Evolutionary conservation across 768 basidiomycete genomes (phyloP).

Genomic region (Xerocomus spinulosus): DNA sequence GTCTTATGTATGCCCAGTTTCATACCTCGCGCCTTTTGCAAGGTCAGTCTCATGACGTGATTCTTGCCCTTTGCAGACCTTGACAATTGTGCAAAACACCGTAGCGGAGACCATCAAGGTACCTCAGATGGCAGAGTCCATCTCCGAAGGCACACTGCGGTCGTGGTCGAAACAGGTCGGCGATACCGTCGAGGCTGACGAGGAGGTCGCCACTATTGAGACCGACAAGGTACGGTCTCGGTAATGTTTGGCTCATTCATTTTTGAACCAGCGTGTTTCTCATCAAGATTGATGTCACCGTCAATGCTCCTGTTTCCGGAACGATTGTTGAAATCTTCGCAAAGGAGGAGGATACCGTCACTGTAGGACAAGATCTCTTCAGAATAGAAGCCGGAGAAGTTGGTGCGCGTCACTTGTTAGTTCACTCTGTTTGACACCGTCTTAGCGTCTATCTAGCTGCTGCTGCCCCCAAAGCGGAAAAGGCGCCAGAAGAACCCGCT

Average conservation of each 20-base stretch:
- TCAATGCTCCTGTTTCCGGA: constrained; percentile 87
- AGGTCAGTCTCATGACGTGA: constrained; percentile 43
- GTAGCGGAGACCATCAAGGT: constrained; percentile 90
- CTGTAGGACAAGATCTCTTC: constrained; percentile 93
- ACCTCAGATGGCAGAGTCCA: constrained; percentile 97
- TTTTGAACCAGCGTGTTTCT: constrained; percentile 1
- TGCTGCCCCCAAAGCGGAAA: constrained; percentile 27
- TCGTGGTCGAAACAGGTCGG: constrained; percentile 92
- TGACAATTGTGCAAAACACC: constrained; percentile 10
- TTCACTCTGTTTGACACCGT: neutral
- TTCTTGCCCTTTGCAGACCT: neutral
- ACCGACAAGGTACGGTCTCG: constrained; percentile 80
- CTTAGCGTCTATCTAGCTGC: constrained; percentile 18
- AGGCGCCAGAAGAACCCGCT: constrained; percentile 21
- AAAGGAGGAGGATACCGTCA: constrained; percentile 89
- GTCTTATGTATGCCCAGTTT: constrained; percentile 55
- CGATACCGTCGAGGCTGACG: constrained; percentile 84
- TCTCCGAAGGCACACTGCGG: constrained; percentile 95
- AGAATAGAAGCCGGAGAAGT: constrained; percentile 80
- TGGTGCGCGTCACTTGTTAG: constrained; percentile 32
- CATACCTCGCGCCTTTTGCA: constrained; percentile 66
- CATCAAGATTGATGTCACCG: constrained; percentile 88
- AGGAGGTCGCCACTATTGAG: constrained; percentile 97
- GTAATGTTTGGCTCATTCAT: neutral
- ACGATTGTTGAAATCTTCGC: constrained; percentile 84